Conservation (phyloP, 2,329 filamentous ascomycete genomes). For the Septoria petroselini region DNA sequence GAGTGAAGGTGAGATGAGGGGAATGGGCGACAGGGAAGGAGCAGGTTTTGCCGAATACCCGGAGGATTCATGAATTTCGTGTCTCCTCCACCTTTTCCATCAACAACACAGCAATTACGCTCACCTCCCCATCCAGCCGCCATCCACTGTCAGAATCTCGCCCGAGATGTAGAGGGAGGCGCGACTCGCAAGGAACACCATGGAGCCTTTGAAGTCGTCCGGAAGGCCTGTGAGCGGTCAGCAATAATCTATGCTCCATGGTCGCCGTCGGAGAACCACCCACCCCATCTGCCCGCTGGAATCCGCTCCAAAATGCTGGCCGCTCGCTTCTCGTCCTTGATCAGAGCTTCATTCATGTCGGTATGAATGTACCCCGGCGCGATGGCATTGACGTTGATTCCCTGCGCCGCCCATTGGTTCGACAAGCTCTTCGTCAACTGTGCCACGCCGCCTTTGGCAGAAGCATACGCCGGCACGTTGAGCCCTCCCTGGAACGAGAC, state of each 20-base stretch:
- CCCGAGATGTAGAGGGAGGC: conserved; percentile 77
- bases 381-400: conserved; percentile 81
- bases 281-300: conserved; percentile 76
- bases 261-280: no score
- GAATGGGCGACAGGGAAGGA: no score
- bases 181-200: conserved; percentile 71
- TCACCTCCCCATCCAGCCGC: conserved; percentile 57
- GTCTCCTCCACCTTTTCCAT: no score
- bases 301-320: conserved; percentile 74
- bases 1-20: no score
- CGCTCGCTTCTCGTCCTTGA: conserved; percentile 66
- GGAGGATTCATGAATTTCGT: no score
- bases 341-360: conserved; percentile 83
- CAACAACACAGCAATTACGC: no score
- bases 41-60: no score
- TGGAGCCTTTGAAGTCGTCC: conserved; percentile 81
- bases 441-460: conserved; percentile 77
- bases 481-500: conserved; percentile 82
- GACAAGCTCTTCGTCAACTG: conserved; percentile 79
- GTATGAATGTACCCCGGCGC: conserved; percentile 86
- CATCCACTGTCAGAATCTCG: conserved; percentile 78
- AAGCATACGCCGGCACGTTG: conserved; percentile 82
- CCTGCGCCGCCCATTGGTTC: conserved; percentile 77
- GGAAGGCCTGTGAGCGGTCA: conserved; percentile 49
- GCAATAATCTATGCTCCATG: no score